Evolutionary conservation across 805 yeast species (phyloP).

Genomic region (Saturnispora gosingensis): DNA sequence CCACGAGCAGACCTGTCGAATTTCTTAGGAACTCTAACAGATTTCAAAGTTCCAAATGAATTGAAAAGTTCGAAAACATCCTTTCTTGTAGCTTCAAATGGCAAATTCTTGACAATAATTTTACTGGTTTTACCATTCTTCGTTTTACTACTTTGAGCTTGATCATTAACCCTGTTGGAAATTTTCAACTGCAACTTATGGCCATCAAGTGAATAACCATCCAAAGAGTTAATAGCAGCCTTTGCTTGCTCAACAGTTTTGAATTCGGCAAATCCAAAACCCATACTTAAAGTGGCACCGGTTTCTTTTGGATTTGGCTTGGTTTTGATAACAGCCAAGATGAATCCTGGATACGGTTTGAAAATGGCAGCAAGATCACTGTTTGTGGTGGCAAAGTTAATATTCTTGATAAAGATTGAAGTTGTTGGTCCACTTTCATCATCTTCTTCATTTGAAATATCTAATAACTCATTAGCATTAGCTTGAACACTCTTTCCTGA

Average conservation of each 20-base stretch:
- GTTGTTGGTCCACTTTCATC: constrained; percentile 62
- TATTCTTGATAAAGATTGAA: constrained; percentile 84
- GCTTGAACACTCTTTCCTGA: constrained; percentile 36
- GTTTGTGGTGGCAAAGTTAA: constrained; percentile 73
- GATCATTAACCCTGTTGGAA: constrained; percentile 60
- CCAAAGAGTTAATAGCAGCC: constrained; percentile 61
- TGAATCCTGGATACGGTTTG: constrained; percentile 67
- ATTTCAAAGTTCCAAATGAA: constrained; percentile 87
- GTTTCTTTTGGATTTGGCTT: constrained; percentile 78
- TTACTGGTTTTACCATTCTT: constrained; percentile 48
- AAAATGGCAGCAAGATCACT: constrained; percentile 50
- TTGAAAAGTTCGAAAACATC: constrained; percentile 90
- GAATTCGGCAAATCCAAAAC: constrained; percentile 94
- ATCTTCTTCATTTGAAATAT: constrained; percentile 18
- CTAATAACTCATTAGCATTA: constrained; percentile 36
- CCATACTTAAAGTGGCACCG: constrained; percentile 74
- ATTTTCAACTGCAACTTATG: constrained; percentile 84
- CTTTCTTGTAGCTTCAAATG: constrained; percentile 90
- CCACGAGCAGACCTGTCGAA: constrained; percentile 94
- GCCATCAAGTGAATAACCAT: constrained; percentile 76
- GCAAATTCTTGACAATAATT: constrained; percentile 90
- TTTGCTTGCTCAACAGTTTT: constrained; percentile 68
- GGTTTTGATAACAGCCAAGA: constrained; percentile 71
- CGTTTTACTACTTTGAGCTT: constrained; percentile 25
- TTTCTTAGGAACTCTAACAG: constrained; percentile 93